phyloP scores from a whole-genome alignment of 495 filamentous ascomycete species.

The Penicillium turbatum region DNA sequence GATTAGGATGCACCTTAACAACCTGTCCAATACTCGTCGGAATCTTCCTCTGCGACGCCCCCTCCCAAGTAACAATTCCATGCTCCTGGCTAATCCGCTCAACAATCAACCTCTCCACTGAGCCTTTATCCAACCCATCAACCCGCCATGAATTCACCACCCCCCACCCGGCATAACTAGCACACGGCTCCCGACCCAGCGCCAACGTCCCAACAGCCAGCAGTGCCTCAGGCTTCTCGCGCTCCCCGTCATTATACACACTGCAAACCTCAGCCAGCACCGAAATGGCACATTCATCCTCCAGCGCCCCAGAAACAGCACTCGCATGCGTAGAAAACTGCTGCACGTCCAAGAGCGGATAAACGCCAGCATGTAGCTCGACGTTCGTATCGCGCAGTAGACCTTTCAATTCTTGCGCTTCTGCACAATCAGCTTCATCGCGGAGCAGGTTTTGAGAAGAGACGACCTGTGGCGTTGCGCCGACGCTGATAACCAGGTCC shows the following conservation, averaged over 20 bases:
- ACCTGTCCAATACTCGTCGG: constrained; percentile 39
- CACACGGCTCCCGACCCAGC: constrained; percentile 72
- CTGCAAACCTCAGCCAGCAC: constrained; percentile 69
- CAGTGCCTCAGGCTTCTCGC: constrained; percentile 56
- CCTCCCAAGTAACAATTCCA: constrained; percentile 30
- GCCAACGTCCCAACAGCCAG: constrained; percentile 68
- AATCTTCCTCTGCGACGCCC: constrained; percentile 10
- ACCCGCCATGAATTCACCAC: constrained; percentile 59
- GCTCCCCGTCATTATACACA: constrained; percentile 55
- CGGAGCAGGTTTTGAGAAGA: constrained; percentile 45
- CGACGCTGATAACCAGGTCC: constrained; percentile 63
- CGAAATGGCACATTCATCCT: constrained; percentile 59
- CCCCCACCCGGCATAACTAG: constrained; percentile 67
- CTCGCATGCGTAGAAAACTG: constrained; percentile 70
- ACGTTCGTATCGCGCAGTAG: constrained; percentile 34
- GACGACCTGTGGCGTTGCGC: constrained; percentile 76
- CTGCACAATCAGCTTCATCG: background rate
- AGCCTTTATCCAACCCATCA: background rate
- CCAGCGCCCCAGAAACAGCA: constrained; percentile 32
- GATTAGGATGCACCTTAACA: constrained; percentile 77
- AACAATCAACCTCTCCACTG: constrained; percentile 21
- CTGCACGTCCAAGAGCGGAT: constrained; percentile 75
- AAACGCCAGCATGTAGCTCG: constrained; percentile 70
- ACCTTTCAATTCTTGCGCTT: constrained; percentile 19
- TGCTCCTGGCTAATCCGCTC: constrained; percentile 39